phyloP scores from a whole-genome alignment of 805 yeast species.

The Lipomyces anomalus region DNA sequence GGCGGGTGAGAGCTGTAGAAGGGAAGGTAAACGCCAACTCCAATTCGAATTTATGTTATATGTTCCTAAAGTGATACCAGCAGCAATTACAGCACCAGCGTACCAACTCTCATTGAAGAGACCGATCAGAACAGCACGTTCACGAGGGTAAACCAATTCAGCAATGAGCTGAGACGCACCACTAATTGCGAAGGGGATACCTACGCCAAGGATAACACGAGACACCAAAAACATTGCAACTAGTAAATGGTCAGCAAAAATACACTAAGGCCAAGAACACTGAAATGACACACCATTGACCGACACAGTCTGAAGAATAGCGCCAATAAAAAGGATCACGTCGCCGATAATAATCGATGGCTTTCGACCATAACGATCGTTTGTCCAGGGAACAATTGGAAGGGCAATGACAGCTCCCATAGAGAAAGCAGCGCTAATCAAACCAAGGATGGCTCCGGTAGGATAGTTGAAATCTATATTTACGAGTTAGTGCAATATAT shows the following conservation, averaged over 20 bases:
- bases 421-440: constrained; percentile 1
- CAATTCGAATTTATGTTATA: not conserved
- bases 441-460: not conserved
- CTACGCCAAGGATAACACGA: not conserved
- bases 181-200: not conserved
- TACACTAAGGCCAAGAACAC: too few species aligned
- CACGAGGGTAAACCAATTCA: not conserved
- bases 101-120: not conserved
- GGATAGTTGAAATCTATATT: too few species aligned
- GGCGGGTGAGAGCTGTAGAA: constrained; percentile 38
- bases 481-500: too few species aligned
- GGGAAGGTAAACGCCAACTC: constrained; percentile 35
- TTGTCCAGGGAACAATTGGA: not conserved
- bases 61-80: not conserved
- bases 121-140: not conserved
- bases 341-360: not conserved
- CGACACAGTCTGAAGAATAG: not conserved
- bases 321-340: not conserved
- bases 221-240: not conserved
- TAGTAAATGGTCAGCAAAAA: too few species aligned
- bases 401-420: not conserved
- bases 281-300: too few species aligned
- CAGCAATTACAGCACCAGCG: not conserved
- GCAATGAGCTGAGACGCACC: not conserved
- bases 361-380: constrained; percentile 1